phyloP scores from a whole-genome alignment of 352 stramenopile species.

The Phytophthora sp. region DNA sequence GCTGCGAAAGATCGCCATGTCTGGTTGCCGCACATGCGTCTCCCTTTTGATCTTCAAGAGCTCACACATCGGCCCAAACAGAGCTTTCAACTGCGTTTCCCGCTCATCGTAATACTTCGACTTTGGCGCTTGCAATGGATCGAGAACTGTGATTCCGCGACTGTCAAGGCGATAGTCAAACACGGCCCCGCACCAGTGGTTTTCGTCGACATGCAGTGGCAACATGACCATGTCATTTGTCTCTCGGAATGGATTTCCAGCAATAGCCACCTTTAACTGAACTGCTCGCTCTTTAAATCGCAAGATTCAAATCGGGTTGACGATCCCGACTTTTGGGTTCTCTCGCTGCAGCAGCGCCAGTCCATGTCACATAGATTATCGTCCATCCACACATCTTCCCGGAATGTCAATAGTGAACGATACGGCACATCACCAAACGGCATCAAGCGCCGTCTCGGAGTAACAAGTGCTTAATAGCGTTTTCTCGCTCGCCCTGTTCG shows the following conservation, averaged over 20 bases:
- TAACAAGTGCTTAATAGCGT: not conserved
- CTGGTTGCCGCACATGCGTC: not conserved
- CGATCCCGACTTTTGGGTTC: not conserved
- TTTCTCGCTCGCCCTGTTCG: not conserved
- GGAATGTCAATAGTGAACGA: not conserved
- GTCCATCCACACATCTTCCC: not conserved
- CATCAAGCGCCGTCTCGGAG: not conserved
- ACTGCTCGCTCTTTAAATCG: not conserved
- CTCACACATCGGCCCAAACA: not conserved
- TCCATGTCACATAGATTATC: not conserved
- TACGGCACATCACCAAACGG: not conserved
- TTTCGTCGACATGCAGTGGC: not conserved
- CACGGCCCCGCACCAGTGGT: not conserved
- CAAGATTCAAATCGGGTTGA: slow-evolving; percentile 10
- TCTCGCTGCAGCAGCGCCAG: not conserved
- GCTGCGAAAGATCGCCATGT: not conserved
- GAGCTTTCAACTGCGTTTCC: not conserved
- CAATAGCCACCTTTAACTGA: not conserved
- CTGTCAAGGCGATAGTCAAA: slow-evolving; percentile 3
- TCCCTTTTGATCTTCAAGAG: slow-evolving; percentile 1
- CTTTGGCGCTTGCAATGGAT: slow-evolving; percentile 3
- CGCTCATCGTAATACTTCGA: slow-evolving; percentile 21
- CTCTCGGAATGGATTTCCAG: not conserved
- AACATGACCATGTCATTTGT: not conserved
- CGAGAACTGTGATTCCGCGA: slow-evolving; percentile 2